Evolutionary conservation across 2,329 filamentous ascomycete species (phyloP).

Genomic region (Macrophomina pseudophaseolina): DNA sequence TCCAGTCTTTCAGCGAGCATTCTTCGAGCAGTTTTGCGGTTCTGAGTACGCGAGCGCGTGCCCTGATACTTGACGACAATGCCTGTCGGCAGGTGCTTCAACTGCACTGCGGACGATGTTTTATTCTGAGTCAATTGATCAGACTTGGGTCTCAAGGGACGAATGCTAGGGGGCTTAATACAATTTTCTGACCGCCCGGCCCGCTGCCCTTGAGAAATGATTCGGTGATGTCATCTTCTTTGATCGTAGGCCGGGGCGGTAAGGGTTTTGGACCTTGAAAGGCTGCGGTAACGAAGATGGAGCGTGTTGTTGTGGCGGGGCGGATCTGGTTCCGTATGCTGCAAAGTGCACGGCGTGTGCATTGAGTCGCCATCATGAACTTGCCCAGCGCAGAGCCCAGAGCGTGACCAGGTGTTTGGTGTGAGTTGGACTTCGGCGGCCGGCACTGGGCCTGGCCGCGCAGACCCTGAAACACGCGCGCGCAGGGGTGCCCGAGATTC

Average conservation of each 20-base stretch:
- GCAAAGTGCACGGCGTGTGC: neutral
- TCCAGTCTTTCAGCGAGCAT: constrained; percentile 81
- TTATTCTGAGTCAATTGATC: constrained; percentile 69
- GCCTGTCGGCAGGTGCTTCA: constrained; percentile 87
- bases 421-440: neutral
- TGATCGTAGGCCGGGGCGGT: constrained; percentile 76
- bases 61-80: constrained; percentile 94
- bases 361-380: constrained; percentile 1
- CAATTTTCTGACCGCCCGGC: constrained; percentile 93
- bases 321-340: neutral
- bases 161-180: constrained; percentile 32
- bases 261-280: constrained; percentile 60
- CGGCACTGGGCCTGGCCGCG: neutral
- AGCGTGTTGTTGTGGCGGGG: constrained; percentile 24
- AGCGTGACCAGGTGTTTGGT: neutral
- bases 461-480: constrained; percentile 15
- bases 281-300: constrained; percentile 32
- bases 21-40: constrained; percentile 81
- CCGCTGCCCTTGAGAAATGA: constrained; percentile 89
- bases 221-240: constrained; percentile 81
- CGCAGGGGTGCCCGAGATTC: neutral
- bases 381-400: constrained; percentile 1
- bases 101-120: constrained; percentile 91
- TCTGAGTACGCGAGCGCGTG: constrained; percentile 84
- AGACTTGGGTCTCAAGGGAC: neutral